Evolutionary conservation across 768 basidiomycete genomes (phyloP).

Genomic region (Suillus fuscotomentosus): DNA sequence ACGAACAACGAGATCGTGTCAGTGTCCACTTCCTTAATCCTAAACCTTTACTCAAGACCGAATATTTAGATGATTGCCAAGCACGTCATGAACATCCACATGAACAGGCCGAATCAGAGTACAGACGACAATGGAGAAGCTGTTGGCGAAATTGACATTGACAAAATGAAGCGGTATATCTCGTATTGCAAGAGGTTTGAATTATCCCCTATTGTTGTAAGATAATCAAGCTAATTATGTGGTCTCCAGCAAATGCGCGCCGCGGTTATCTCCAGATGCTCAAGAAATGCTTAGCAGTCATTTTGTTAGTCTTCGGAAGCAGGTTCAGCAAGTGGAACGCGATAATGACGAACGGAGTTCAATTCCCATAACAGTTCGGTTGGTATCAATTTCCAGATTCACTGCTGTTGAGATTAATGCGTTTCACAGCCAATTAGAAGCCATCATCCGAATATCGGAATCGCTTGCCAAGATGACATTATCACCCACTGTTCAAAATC

Average conservation of each 20-base stretch:
- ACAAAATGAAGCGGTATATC: constrained; percentile 98
- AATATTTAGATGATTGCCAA: constrained; percentile 81
- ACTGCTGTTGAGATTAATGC: constrained; percentile 2
- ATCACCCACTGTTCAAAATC: constrained; percentile 78
- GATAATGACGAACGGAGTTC: constrained; percentile 98
- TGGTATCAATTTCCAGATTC: constrained; percentile 23
- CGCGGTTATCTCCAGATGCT: constrained; percentile 88
- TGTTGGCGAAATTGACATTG: constrained; percentile 89
- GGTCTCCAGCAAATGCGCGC: constrained; percentile 83
- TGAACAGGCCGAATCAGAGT: constrained; percentile 79
- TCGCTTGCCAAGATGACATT: constrained; percentile 93
- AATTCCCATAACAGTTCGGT: constrained; percentile 98
- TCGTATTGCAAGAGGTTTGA: constrained; percentile 91
- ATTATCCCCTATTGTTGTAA: background rate
- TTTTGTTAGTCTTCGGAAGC: constrained; percentile 88
- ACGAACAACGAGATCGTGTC: constrained; percentile 89
- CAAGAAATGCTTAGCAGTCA: constrained; percentile 96
- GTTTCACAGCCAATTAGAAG: constrained; percentile 79
- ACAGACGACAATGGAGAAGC: constrained; percentile 61
- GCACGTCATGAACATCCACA: constrained; percentile 98
- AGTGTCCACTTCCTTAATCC: constrained; percentile 19
- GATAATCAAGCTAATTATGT: constrained; percentile 5
- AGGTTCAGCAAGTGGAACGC: constrained; percentile 92
- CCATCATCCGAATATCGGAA: constrained; percentile 98
- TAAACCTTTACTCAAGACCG: background rate